Percentiles rank a stretch among this genome's conserved stretches.
Evolutionary conservation across 768 basidiomycete genomes (phyloP).

Genomic region (Trametes gibbosa): DNA sequence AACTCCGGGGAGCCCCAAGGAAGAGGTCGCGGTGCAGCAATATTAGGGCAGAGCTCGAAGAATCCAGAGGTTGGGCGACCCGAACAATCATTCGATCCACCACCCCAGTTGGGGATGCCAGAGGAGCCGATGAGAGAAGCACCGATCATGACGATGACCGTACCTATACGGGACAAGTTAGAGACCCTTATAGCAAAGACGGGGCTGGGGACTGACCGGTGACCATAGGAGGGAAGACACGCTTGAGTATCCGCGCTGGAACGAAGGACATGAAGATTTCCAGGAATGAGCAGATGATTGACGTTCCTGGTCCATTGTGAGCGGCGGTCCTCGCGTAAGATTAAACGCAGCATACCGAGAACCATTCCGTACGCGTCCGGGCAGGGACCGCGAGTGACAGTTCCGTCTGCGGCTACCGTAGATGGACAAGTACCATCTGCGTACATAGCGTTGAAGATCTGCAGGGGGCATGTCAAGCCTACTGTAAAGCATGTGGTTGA

Average conservation of each 20-base stretch:
- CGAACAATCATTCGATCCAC: constrained; percentile 73
- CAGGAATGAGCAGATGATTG: constrained; percentile 73
- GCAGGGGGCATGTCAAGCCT: background rate
- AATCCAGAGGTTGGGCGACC: constrained; percentile 59
- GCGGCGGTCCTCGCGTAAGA: background rate
- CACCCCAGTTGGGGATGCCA: constrained; percentile 81
- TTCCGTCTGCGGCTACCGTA: constrained; percentile 54
- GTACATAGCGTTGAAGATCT: constrained; percentile 80
- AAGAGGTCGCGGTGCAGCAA: constrained; percentile 64
- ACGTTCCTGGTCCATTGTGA: constrained; percentile 50
- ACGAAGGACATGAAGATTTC: constrained; percentile 80
- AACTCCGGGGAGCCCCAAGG: constrained; percentile 83
- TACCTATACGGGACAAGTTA: constrained; percentile 42
- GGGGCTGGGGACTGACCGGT: constrained; percentile 43
- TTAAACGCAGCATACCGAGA: constrained; percentile 45
- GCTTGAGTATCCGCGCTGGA: constrained; percentile 57
- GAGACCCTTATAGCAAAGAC: background rate
- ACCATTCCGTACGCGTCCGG: constrained; percentile 81
- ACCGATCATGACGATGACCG: constrained; percentile 79
- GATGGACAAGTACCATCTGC: constrained; percentile 73
- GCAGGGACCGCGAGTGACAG: constrained; percentile 55
- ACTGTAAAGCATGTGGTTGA: background rate
- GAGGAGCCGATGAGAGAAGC: constrained; percentile 72
- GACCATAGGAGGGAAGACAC: constrained; percentile 77
- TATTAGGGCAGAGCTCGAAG: constrained; percentile 71